These are phyloP conservation scores for Obba rivulosa DNA, from an alignment of 768 basidiomycete species.

Conservation along the genomic window DNA sequence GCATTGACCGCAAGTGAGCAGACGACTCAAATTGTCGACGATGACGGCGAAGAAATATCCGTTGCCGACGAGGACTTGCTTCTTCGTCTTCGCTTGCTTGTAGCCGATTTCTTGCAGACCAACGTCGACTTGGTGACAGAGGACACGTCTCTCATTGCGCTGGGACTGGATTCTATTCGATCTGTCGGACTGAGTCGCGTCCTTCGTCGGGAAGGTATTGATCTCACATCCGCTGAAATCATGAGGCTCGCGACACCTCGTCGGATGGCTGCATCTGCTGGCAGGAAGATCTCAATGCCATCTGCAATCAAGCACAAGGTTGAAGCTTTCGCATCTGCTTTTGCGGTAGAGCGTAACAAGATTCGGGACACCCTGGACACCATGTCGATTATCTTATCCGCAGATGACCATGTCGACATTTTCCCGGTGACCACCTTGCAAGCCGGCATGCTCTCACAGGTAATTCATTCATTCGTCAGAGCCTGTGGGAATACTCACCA, in stretches of 20 bases:
- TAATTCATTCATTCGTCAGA: conserved; percentile 8
- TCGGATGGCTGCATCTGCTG: conserved; percentile 5
- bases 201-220: conserved; percentile 29
- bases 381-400: conserved; percentile 21
- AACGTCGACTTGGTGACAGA: neutral
- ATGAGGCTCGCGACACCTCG: conserved; percentile 18
- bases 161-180: conserved; percentile 45
- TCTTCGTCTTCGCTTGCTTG: conserved; percentile 1
- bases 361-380: neutral
- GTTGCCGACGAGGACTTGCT: conserved; percentile 5
- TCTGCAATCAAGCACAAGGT: neutral
- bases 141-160: conserved; percentile 34
- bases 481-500: neutral
- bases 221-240: conserved; percentile 32
- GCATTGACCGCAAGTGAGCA: neutral
- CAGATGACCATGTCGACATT: conserved; percentile 27
- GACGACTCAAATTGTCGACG: neutral
- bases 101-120: conserved; percentile 10
- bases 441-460: conserved; percentile 47
- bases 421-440: conserved; percentile 41
- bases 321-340: neutral
- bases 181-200: conserved; percentile 37
- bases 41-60: neutral
- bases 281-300: neutral
- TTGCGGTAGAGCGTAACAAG: conserved; percentile 5